A percentile compares a stretch with the other conserved stretches of the same genome.
These are phyloP conservation scores for Amorphotheca resinae DNA, from an alignment of 495 filamentous ascomycete species.

Conservation along the genomic window DNA sequence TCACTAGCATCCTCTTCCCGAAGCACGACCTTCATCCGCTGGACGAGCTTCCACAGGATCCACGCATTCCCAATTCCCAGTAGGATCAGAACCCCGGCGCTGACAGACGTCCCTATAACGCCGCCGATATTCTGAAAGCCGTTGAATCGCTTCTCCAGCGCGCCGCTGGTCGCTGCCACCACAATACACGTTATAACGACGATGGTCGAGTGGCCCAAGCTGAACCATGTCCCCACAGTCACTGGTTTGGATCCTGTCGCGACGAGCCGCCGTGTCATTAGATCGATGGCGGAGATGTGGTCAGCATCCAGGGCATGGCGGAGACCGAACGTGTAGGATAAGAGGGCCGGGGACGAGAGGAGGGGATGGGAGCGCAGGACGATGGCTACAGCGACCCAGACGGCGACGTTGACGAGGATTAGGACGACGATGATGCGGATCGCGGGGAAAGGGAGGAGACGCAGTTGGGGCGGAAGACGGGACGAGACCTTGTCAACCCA, in stretches of 20 bases:
- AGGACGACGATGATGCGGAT: constrained; percentile 55
- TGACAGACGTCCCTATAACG: constrained; percentile 78
- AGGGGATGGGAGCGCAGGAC: constrained; percentile 44
- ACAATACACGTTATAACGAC: constrained; percentile 84
- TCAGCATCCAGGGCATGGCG: constrained; percentile 94
- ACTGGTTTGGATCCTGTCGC: constrained; percentile 77
- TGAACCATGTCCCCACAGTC: constrained; percentile 94
- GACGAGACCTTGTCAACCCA: constrained; percentile 2
- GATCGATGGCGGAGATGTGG: constrained; percentile 91
- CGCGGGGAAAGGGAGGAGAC: constrained; percentile 48
- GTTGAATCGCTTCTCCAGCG: constrained; percentile 66
- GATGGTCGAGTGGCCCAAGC: constrained; percentile 85
- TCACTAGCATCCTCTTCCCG: constrained; percentile 20
- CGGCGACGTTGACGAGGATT: constrained; percentile 49
- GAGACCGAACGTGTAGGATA: constrained; percentile 81
- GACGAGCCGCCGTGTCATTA: constrained; percentile 87
- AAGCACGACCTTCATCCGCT: constrained; percentile 51
- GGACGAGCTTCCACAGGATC: constrained; percentile 65
- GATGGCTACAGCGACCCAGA: constrained; percentile 63
- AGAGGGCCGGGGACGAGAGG: constrained; percentile 64
- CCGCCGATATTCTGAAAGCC: constrained; percentile 70
- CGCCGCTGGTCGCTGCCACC: constrained; percentile 79
- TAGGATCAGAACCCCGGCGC: constrained; percentile 67
- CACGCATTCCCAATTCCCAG: constrained; percentile 76
- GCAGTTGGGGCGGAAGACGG: constrained; percentile 8